Evolutionary conservation across 257 asterid species (phyloP), one percentile per base, ranked within the genome.

Genomic region (Phtheirospermum japonicum): DNA sequence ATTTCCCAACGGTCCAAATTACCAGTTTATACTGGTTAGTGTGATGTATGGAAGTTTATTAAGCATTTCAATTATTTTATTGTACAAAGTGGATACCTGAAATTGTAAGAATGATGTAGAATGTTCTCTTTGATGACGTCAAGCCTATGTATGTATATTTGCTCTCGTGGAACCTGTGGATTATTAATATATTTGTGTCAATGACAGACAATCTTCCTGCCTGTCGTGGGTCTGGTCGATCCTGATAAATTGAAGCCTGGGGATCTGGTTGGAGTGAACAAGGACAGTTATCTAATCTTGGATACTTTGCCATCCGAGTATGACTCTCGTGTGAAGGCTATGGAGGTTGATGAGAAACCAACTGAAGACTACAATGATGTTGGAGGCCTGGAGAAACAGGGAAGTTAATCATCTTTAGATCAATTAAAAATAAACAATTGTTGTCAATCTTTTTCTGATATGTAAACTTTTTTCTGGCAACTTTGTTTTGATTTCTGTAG

Each of bases 321-420:
- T 61, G 98, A 92, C 69, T 92, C 98, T 50, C 91, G 96, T 62
- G 98, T 89, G 34, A 92, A 92, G 85, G 98, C 98, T 52, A 92
- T 92, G 97, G 97, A 89, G 79, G 98, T 92, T 54, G 98, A 89
- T 67, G 98, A 92, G 76, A 91, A 92, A 76, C 98, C 98, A 61
- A 92, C 98, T 50, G 98, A 92, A 79, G 95, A 92, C 73, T 92
- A 92, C 74, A 86, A 89, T 68, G 98, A 92, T 69, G 76, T 92
- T 62, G 98, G 98, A 65, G 98, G 98, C 72, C 70, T 89, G 76
- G 98, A 92, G 79, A 92, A 92, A 74, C 98, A 89, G 95, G 96
- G 71, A 70, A 69, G 76, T 17, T 1, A 53, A 28, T 42, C 68
- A 12, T 18, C 43, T 31, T 50, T 33, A 13, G 26, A n/a, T 61